Evolutionary conservation across 2,329 filamentous ascomycete species (phyloP).

Genomic region (Neospermospora avenae): DNA sequence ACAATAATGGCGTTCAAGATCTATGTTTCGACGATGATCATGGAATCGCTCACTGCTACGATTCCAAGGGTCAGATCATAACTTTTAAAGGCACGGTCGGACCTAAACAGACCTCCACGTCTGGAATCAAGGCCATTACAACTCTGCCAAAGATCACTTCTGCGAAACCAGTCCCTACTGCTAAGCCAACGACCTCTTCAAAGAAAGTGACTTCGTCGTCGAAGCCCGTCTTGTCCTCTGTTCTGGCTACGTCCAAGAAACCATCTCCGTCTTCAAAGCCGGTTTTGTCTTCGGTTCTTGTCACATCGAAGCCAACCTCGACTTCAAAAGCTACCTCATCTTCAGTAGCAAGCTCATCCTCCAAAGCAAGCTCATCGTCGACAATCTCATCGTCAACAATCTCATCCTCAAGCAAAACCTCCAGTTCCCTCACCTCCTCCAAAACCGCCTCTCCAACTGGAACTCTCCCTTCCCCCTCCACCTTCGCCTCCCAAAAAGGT

Average conservation of each 20-base stretch:
- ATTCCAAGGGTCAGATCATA: neutral
- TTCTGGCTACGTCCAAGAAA: no score
- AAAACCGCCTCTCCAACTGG: neutral
- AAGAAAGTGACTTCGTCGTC: no score
- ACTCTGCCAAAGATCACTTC: neutral
- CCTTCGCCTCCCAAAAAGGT: neutral
- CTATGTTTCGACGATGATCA: neutral
- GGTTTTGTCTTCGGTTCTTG: no score
- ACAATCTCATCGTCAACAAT: no score
- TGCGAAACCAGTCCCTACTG: no score
- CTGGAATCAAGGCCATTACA: neutral
- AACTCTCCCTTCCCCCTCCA: neutral
- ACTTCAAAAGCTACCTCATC: no score
- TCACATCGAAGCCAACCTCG: no score
- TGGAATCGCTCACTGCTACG: neutral
- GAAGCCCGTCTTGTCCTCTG: no score
- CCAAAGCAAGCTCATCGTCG: no score
- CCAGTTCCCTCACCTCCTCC: neutral
- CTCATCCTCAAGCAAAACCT: neutral
- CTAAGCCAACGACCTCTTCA: neutral
- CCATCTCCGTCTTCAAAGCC: no score
- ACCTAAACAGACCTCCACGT: neutral
- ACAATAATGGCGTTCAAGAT: neutral
- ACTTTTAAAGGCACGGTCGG: neutral
- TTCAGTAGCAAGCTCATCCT: no score